Percentiles rank a stretch among this genome's conserved stretches.
These are phyloP conservation scores for Boletus insuetus DNA, from an alignment of 768 basidiomycete species.

Conservation along the genomic window DNA sequence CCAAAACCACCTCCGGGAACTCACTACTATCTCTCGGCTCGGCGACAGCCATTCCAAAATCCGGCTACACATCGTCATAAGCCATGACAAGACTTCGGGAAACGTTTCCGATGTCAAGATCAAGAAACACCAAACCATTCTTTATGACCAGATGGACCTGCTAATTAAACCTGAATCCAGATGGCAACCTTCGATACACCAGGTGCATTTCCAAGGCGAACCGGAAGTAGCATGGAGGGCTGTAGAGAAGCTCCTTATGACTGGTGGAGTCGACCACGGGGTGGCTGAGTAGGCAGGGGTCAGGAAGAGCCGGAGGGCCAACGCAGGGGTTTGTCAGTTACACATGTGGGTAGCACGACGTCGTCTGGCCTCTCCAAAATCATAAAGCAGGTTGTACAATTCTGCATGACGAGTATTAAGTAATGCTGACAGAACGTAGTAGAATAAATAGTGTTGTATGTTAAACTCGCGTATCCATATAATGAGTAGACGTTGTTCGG, in stretches of 20 bases:
- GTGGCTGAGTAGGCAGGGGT: too few species aligned
- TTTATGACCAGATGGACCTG: not conserved
- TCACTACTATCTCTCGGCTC: not conserved
- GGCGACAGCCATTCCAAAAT: not conserved
- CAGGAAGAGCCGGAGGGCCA: too few species aligned
- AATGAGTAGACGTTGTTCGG: too few species aligned
- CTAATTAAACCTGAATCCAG: not conserved
- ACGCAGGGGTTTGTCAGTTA: too few species aligned
- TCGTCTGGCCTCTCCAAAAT: not conserved
- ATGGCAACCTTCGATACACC: conserved; percentile 5
- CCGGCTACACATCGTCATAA: conserved; percentile 7
- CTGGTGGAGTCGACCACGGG: not conserved
- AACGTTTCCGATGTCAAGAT: not conserved
- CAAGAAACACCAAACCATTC: not conserved
- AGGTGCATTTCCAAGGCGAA: conserved; percentile 5
- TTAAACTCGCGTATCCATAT: not conserved
- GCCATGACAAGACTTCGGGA: conserved; percentile 10
- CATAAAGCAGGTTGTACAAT: not conserved
- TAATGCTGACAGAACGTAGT: not conserved
- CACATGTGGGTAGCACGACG: too few species aligned
- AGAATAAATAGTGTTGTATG: not conserved
- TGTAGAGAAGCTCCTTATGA: conserved; percentile 10
- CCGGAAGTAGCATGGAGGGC: conserved; percentile 11
- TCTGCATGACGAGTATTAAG: not conserved
- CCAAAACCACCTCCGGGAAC: conserved; percentile 1